Evolutionary conservation across 352 stramenopile species (phyloP).

Genomic region (Globisporangium cystogenes): DNA sequence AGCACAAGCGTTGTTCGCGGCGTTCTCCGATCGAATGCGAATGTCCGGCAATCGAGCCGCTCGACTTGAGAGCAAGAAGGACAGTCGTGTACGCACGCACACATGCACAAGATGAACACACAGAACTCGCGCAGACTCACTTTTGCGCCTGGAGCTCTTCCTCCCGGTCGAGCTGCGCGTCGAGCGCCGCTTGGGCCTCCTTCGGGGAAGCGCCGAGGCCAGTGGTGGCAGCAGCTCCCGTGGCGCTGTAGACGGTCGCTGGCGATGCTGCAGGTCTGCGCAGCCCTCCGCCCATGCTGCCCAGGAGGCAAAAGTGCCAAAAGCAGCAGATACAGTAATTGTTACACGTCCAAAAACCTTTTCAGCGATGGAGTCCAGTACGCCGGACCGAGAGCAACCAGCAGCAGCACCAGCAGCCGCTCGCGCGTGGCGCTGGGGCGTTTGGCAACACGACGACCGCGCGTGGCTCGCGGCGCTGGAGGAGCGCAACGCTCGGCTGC

Average conservation of each 20-base stretch:
- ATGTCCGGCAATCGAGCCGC: neutral
- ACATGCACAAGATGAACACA: neutral
- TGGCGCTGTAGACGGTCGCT: conserved; percentile 12
- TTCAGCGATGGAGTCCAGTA: neutral
- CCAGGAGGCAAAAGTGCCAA: too few relatives aligned
- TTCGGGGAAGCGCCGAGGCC: conserved; percentile 5
- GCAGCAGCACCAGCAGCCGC: neutral
- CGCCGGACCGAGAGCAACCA: neutral
- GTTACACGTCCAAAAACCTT: too few relatives aligned
- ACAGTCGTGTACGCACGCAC: too few relatives aligned
- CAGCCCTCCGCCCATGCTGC: conserved; percentile 36
- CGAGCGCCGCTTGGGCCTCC: conserved; percentile 7
- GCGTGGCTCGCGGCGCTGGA: conserved; percentile 21
- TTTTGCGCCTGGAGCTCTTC: conserved; percentile 57
- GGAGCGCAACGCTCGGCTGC: conserved; percentile 11
- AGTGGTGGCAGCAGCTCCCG: conserved; percentile 7
- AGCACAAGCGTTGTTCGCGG: too few relatives aligned
- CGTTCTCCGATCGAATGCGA: too few relatives aligned
- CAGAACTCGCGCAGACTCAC: conserved; percentile 16
- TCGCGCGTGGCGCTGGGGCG: conserved; percentile 23
- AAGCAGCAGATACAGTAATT: too few relatives aligned
- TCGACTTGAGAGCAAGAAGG: too few relatives aligned
- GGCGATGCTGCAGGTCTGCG: conserved; percentile 22
- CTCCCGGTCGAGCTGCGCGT: conserved; percentile 47
- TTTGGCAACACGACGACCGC: conserved; percentile 25